These are phyloP conservation scores for Chalciporus sphaerocephalus DNA, from an alignment of 768 basidiomycete genomes.

Conservation along the genomic window DNA sequence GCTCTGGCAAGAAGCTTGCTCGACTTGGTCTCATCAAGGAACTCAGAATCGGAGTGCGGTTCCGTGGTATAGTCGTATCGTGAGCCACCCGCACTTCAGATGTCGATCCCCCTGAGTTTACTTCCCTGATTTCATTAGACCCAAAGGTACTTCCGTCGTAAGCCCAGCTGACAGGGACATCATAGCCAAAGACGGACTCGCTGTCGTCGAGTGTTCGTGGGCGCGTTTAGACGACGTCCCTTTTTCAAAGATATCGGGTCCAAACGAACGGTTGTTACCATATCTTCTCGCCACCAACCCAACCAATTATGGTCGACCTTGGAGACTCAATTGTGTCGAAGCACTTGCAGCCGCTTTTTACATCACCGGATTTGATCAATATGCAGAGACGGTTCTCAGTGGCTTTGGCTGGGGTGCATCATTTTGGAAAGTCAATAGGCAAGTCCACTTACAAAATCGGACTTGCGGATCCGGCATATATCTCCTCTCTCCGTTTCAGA, in stretches of 20 bases:
- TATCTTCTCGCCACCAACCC: slow-evolving; percentile 95
- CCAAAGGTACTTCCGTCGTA: slow-evolving; percentile 74
- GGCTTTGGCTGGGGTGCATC: slow-evolving; percentile 90
- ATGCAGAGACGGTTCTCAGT: slow-evolving; percentile 73
- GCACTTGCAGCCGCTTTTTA: slow-evolving; percentile 94
- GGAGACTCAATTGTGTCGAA: slow-evolving; percentile 93
- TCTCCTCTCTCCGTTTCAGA: background rate
- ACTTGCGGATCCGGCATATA: background rate
- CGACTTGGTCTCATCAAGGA: slow-evolving; percentile 81
- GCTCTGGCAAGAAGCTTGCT: slow-evolving; percentile 86
- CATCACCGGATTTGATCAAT: slow-evolving; percentile 79
- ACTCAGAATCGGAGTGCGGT: slow-evolving; percentile 78
- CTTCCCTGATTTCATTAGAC: slow-evolving; percentile 45
- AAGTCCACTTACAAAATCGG: background rate
- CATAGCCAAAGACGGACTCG: slow-evolving; percentile 68
- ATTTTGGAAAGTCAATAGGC: slow-evolving; percentile 86
- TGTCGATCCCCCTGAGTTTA: background rate
- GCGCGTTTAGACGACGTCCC: slow-evolving; percentile 93
- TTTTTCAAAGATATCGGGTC: slow-evolving; percentile 88
- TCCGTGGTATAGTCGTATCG: slow-evolving; percentile 93
- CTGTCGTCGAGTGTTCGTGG: slow-evolving; percentile 99
- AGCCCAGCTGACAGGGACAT: slow-evolving; percentile 84
- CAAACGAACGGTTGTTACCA: slow-evolving; percentile 87
- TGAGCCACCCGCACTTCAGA: slow-evolving; percentile 41
- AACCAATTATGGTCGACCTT: slow-evolving; percentile 97